A percentile compares a stretch with the other conserved stretches of the same genome.
Evolutionary conservation across 192 early-diverging fungal genomes (phyloP).

Genomic region (Gigaspora rosea): DNA sequence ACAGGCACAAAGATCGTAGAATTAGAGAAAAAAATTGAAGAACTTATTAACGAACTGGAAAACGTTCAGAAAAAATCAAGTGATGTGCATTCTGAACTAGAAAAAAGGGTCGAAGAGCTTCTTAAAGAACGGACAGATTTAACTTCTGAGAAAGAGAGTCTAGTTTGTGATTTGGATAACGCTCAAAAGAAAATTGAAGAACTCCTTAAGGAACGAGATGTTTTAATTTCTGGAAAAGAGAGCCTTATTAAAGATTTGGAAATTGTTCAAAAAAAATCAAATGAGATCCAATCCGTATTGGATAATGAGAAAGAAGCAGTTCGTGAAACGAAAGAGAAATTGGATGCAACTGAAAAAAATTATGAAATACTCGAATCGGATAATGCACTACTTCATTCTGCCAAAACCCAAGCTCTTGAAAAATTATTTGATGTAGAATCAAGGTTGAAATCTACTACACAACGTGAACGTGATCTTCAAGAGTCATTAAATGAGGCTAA

Average conservation of each 20-base stretch:
- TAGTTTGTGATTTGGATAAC: too few species aligned
- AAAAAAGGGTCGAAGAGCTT: too few species aligned
- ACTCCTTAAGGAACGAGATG: slow-evolving; percentile 33
- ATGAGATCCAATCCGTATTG: slow-evolving; percentile 24
- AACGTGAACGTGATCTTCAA: slow-evolving; percentile 47
- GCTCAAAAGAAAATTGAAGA: background rate
- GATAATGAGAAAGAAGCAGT: background rate
- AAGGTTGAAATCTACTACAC: slow-evolving; percentile 34
- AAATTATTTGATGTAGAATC: slow-evolving; percentile 45
- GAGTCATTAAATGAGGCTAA: slow-evolving; percentile 52
- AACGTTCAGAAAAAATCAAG: too few species aligned
- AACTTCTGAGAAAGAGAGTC: too few species aligned
- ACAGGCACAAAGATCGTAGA: too few species aligned
- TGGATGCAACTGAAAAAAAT: slow-evolving; percentile 36
- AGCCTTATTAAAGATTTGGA: slow-evolving; percentile 33
- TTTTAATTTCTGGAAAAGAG: slow-evolving; percentile 6
- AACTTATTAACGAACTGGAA: too few species aligned
- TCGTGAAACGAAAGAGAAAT: slow-evolving; percentile 26
- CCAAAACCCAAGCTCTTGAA: slow-evolving; percentile 46
- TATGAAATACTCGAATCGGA: slow-evolving; percentile 40
- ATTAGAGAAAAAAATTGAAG: too few species aligned
- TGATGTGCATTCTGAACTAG: too few species aligned
- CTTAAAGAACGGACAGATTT: too few species aligned
- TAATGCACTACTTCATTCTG: slow-evolving; percentile 29
- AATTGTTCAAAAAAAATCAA: slow-evolving; percentile 28